These are phyloP conservation scores for Avena atlantica DNA, from an alignment of 176 grass and related monocot species.

Conservation along the genomic window DNA sequence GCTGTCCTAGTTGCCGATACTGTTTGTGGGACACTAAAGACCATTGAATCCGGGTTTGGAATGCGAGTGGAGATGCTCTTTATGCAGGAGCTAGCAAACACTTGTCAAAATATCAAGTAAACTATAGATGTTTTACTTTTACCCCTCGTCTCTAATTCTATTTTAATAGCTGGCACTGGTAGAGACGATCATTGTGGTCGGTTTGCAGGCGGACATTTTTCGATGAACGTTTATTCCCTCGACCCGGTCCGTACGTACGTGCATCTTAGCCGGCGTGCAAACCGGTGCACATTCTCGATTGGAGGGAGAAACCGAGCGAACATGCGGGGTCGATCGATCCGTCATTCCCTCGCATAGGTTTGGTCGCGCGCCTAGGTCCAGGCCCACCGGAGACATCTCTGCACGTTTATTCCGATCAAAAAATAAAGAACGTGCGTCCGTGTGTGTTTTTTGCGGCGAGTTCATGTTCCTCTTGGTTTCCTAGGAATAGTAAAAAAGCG, in stretches of 20 bases:
- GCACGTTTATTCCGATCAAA: no score
- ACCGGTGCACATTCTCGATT: slow-evolving; percentile 6
- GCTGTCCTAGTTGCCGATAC: no score
- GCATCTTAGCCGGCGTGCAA: neutral
- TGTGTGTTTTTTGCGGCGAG: no score
- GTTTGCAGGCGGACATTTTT: neutral
- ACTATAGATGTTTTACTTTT: neutral
- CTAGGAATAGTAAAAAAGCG: no score
- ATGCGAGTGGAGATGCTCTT: no score
- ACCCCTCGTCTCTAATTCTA: neutral
- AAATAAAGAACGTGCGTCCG: neutral
- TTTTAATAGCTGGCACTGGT: neutral
- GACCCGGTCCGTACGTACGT: neutral
- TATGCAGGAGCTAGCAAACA: no score
- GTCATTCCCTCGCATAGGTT: neutral
- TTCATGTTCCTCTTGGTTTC: no score
- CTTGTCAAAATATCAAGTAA: neutral
- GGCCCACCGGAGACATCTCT: neutral
- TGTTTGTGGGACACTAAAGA: no score
- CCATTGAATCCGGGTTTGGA: no score
- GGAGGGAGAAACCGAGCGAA: neutral
- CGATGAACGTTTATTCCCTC: neutral
- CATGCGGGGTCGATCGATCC: neutral
- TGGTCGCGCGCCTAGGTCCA: neutral
- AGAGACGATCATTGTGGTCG: neutral